Evolutionary conservation across 176 grass and related monocot species (phyloP), one percentile per base, ranked within the genome.

Genomic region (Stipa capillata): DNA sequence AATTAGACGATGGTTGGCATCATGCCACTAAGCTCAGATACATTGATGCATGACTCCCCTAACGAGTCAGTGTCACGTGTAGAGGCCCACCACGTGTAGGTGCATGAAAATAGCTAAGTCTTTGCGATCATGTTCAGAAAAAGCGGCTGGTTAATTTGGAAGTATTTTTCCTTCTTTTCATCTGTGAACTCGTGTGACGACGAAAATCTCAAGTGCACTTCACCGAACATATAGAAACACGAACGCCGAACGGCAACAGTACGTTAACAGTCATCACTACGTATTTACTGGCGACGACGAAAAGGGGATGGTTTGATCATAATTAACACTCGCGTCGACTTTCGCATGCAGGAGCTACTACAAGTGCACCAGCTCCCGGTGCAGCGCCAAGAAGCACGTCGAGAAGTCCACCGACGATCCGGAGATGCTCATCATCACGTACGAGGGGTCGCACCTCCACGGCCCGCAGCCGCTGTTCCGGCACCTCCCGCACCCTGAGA

Each of bases 351-450:
- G 89, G 82, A 87, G 85, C 66, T 91, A 91, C 65, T 91, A 91
- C 82, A 88, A 67, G 89, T 91, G 89, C 82, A 88, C 82, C 15
- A 82, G 77, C 65, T 61, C 77, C 73, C 77, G 51, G 27, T 91
- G 89, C 77, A 76, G 67, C 66, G 89, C 89, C 12, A 91, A 91
- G 89, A 91, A 91, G 77, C 89, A 91, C 81, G 89, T 91, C 8
- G 89, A 91, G 82, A 91, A 85, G 43, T 91, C 81, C 65, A 81
- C 50, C 17, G 82, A 87, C 24, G 85, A 91, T 49, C 77, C 85
- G 21, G 89, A 88, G 54, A 63, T 57, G 81, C 49, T 91, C 58
- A 47, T 85, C 77, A 78, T 91, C 77, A 91, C 89, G 14, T 91
- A 91, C 72, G 85, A 91, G 82, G 89, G 89, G 11, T 15, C 77